A percentile compares a stretch with the other conserved stretches of the same genome.
Evolutionary conservation across 2,329 filamentous ascomycete species (phyloP).

Genomic region (Ceratocystis lukuohia): DNA sequence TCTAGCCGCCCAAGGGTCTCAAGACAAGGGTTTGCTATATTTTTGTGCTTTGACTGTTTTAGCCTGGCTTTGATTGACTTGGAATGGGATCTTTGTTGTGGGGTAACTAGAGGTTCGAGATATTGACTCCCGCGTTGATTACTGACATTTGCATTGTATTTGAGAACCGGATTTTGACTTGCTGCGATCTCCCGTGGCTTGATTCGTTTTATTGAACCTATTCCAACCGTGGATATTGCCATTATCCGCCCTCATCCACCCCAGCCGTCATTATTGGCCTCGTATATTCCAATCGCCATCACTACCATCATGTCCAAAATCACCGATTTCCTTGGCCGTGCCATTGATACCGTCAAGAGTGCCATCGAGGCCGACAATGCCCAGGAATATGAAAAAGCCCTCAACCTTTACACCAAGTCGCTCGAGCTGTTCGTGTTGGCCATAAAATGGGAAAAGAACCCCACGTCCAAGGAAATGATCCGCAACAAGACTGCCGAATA

Average conservation of each 20-base stretch:
- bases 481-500: conserved; percentile 89
- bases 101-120: background rate
- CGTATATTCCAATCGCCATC: too few species aligned
- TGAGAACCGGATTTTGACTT: background rate
- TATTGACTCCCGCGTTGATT: background rate
- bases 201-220: background rate
- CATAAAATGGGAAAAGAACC: conserved; percentile 99
- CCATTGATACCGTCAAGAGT: conserved; percentile 93
- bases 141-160: background rate
- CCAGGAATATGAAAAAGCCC: conserved; percentile 93
- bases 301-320: conserved; percentile 20
- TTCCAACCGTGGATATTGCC: background rate
- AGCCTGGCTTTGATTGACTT: background rate
- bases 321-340: conserved; percentile 90
- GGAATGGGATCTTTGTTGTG: background rate
- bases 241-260: too few species aligned
- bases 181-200: background rate
- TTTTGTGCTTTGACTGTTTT: background rate
- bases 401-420: conserved; percentile 87
- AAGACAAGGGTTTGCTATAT: background rate
- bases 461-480: conserved; percentile 94
- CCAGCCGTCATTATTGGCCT: too few species aligned
- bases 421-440: conserved; percentile 98
- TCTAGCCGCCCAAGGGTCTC: background rate
- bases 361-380: conserved; percentile 93